These are phyloP conservation scores for Aegilops speltoides DNA, from an alignment of 176 grass and related monocot species.

Conservation along the genomic window DNA sequence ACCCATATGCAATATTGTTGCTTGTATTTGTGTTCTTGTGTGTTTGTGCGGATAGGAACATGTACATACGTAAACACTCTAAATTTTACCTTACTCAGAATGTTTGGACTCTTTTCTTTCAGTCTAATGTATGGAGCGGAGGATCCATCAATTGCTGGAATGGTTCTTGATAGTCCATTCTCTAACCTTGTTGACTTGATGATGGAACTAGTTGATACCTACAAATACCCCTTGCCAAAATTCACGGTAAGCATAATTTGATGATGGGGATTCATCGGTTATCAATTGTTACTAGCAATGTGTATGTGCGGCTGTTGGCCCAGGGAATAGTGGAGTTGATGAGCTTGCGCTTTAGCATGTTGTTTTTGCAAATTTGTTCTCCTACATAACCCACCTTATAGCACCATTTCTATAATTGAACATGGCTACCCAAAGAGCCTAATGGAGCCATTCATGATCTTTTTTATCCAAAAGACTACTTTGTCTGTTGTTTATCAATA, in stretches of 20 bases:
- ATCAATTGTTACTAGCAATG: neutral
- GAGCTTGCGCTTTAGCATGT: constrained; percentile 4
- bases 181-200: constrained; percentile 98
- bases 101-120: constrained; percentile 30
- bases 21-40: neutral
- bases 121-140: constrained; percentile 99
- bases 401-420: neutral
- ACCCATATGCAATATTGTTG: neutral
- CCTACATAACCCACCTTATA: neutral
- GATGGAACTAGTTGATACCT: constrained; percentile 99
- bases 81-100: constrained; percentile 11
- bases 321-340: constrained; percentile 17
- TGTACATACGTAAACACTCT: neutral
- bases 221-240: constrained; percentile 99
- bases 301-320: neutral
- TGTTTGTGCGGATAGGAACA: neutral
- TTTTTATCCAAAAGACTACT: neutral
- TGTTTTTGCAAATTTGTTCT: constrained; percentile 10
- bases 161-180: constrained; percentile 99
- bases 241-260: constrained; percentile 70
- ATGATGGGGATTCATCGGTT: neutral
- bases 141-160: constrained; percentile 99
- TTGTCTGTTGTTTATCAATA: neutral
- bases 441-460: constrained; percentile 3
- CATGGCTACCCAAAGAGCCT: constrained; percentile 4